Evolutionary conservation across 2,329 filamentous ascomycete genomes (phyloP).

Genomic region (Pyricularia pennisetigena): DNA sequence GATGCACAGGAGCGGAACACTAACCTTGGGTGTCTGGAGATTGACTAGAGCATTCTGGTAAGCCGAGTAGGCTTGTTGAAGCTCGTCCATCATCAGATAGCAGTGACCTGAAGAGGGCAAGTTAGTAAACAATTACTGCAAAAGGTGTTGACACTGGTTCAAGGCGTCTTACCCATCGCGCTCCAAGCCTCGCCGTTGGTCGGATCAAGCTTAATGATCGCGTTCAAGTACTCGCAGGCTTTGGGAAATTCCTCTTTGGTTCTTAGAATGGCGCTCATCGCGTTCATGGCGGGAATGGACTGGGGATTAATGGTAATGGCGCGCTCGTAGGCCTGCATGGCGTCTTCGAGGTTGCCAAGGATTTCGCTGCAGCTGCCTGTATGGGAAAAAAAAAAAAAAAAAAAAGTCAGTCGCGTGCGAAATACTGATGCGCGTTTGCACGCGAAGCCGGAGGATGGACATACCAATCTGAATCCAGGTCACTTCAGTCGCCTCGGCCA

Average conservation of each 20-base stretch:
- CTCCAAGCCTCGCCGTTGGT: constrained; percentile 95
- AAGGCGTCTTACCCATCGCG: constrained; percentile 62
- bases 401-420: constrained; percentile 16
- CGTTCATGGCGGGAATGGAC: constrained; percentile 86
- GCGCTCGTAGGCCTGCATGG: constrained; percentile 82
- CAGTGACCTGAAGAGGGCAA: constrained; percentile 62
- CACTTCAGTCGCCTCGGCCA: constrained; percentile 70
- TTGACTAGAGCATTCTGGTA: constrained; percentile 95
- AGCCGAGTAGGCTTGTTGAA: constrained; percentile 92
- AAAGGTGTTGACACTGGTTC: neutral
- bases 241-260: constrained; percentile 90
- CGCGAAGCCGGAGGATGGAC: constrained; percentile 18
- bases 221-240: constrained; percentile 85
- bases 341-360: constrained; percentile 80
- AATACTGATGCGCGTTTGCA: neutral
- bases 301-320: constrained; percentile 80
- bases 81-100: constrained; percentile 96
- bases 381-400: too few species aligned
- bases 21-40: constrained; percentile 82
- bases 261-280: constrained; percentile 83
- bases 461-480: constrained; percentile 91
- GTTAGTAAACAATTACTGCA: constrained; percentile 14
- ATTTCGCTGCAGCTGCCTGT: constrained; percentile 78
- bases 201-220: constrained; percentile 79
- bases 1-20: neutral